Percentiles rank a stretch among this genome's conserved stretches.
Conservation (phyloP, 2,329 filamentous ascomycete species). For the Scytalidium sp. region DNA sequence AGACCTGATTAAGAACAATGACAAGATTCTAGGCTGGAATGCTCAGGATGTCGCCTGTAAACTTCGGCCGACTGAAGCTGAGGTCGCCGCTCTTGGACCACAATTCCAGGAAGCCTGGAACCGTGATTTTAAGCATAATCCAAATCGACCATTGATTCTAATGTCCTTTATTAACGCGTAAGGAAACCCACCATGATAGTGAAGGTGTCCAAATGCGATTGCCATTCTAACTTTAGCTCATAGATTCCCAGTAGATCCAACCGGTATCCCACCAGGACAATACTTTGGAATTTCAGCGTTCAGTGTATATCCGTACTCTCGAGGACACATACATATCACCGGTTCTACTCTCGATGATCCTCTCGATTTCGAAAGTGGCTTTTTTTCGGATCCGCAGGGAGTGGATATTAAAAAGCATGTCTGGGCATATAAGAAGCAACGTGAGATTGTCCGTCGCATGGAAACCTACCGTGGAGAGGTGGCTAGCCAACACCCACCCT, state of each 20-base stretch:
- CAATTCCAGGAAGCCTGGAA: conserved; percentile 51
- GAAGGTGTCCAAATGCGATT: too few species aligned
- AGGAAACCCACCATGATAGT: conserved; percentile 3
- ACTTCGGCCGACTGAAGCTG: conserved; percentile 50
- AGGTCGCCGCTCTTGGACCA: conserved; percentile 47
- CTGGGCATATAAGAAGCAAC: conserved; percentile 61
- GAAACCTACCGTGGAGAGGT: conserved; percentile 44
- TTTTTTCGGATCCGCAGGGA: conserved; percentile 50
- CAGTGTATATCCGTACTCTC: conserved; percentile 56
- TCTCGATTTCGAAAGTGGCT: conserved; percentile 53
- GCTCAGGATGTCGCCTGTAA: conserved; percentile 45
- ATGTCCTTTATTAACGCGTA: conserved; percentile 7
- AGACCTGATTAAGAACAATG: conserved; percentile 38
- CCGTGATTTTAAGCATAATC: conserved; percentile 40
- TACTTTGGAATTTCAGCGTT: too few species aligned
- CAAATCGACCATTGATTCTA: conserved; percentile 35
- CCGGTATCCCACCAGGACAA: conserved; percentile 49
- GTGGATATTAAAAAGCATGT: conserved; percentile 46
- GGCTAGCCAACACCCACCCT: conserved; percentile 37
- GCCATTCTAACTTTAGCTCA: conserved; percentile 18
- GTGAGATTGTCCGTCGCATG: conserved; percentile 56
- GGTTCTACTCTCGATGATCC: conserved; percentile 32
- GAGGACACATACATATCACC: conserved; percentile 57
- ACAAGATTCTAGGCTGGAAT: conserved; percentile 52
- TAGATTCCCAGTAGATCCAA: conserved; percentile 44